phyloP scores from a whole-genome alignment of 2,329 filamentous ascomycete species.

The Akanthomyces lecanii region DNA sequence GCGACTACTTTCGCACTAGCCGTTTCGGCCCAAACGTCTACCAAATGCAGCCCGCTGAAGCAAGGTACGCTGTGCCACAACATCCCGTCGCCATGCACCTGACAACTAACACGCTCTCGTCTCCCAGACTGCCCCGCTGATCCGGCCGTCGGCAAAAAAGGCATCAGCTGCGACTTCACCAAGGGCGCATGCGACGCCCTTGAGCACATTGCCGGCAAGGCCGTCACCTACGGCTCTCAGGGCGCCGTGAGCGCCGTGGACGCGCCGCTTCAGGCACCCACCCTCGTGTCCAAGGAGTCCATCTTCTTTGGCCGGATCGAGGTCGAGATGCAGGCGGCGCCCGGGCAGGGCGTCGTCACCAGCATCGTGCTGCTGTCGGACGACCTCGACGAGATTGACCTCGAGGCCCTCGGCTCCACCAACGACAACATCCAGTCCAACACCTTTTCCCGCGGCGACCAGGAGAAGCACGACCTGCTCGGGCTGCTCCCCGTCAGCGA shows the following conservation, averaged over 20 bases:
- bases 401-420: slow-evolving; percentile 74
- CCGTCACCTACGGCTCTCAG: slow-evolving; percentile 24
- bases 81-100: background rate
- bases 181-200: slow-evolving; percentile 49
- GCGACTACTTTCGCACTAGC: slow-evolving; percentile 43
- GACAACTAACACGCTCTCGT: background rate
- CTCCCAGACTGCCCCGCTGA: slow-evolving; percentile 52
- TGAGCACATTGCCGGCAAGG: slow-evolving; percentile 25
- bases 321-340: slow-evolving; percentile 64
- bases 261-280: slow-evolving; percentile 52
- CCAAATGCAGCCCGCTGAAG: slow-evolving; percentile 51
- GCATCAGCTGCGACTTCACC: slow-evolving; percentile 61
- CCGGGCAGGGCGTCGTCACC: slow-evolving; percentile 72
- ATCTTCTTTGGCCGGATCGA: slow-evolving; percentile 81
- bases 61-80: slow-evolving; percentile 33
- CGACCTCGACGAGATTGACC: slow-evolving; percentile 76
- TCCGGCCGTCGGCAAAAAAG: slow-evolving; percentile 59
- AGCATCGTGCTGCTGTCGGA: slow-evolving; percentile 73
- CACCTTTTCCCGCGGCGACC: slow-evolving; percentile 73
- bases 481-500: slow-evolving; percentile 49
- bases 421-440: slow-evolving; percentile 72
- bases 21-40: slow-evolving; percentile 53
- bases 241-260: slow-evolving; percentile 51
- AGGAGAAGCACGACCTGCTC: slow-evolving; percentile 60
- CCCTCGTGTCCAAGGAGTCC: slow-evolving; percentile 68